These are phyloP conservation scores for Spathaspora arborariae DNA, from an alignment of 805 yeast genomes.

Conservation along the genomic window DNA sequence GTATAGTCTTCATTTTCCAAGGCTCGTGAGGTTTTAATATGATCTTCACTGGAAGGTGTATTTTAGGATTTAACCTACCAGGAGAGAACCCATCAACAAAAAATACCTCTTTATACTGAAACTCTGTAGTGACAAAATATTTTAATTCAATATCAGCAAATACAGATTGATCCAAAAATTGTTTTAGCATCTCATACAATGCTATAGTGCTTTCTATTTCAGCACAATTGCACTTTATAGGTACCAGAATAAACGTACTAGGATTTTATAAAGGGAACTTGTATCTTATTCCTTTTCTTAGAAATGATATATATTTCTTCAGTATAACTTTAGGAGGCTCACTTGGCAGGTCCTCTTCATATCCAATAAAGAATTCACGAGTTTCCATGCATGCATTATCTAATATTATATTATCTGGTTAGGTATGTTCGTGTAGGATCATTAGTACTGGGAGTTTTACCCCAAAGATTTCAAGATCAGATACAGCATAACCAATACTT, in stretches of 20 bases:
- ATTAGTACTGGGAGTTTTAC: too few species aligned
- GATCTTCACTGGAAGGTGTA: conserved; percentile 3
- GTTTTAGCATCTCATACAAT: too few species aligned
- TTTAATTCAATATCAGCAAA: neutral
- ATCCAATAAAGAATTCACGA: neutral
- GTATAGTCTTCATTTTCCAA: conserved; percentile 2
- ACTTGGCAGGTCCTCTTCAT: neutral
- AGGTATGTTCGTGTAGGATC: too few species aligned
- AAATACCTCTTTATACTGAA: neutral
- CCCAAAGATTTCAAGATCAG: too few species aligned
- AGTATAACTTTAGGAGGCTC: neutral
- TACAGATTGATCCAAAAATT: neutral
- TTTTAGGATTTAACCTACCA: neutral
- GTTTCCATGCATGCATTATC: neutral
- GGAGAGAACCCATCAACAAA: neutral
- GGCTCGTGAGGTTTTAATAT: neutral
- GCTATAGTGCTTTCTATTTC: neutral
- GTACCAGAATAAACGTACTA: neutral
- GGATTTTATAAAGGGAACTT: neutral
- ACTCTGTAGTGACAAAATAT: neutral
- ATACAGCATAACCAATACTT: too few species aligned
- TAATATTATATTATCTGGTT: neutral
- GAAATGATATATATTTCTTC: neutral
- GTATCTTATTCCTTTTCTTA: neutral
- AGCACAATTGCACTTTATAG: neutral